Percentiles rank a stretch among this genome's conserved stretches.
Conservation (phyloP, 805 yeast species). For the Wickerhamiella kurtzmanii region DNA sequence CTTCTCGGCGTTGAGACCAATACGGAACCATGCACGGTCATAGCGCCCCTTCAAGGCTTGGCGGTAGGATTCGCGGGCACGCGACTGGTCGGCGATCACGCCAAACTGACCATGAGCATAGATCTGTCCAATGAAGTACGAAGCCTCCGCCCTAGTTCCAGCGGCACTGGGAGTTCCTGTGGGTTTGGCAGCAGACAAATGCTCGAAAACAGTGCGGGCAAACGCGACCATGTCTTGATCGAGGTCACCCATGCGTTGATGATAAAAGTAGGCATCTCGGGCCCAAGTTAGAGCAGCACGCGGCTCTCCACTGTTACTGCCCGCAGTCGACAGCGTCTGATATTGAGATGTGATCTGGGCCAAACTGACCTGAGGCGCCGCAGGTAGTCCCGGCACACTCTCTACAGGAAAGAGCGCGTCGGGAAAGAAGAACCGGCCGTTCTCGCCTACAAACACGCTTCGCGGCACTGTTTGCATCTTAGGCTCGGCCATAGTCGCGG, state of each 20-base stretch:
- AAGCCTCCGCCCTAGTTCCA: slow-evolving; percentile 9
- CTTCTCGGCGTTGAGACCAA: slow-evolving; percentile 22
- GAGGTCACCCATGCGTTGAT: slow-evolving; percentile 3
- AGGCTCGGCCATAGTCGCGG: no score
- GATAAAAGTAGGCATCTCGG: slow-evolving; percentile 15
- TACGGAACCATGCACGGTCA: slow-evolving; percentile 26
- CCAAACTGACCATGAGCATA: slow-evolving; percentile 21
- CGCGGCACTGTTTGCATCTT: not conserved
- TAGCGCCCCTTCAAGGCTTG: slow-evolving; percentile 24
- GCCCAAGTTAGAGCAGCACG: slow-evolving; percentile 21
- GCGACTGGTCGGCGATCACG: slow-evolving; percentile 8
- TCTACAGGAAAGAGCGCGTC: slow-evolving; percentile 23
- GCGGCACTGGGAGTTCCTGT: not conserved
- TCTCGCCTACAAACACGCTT: slow-evolving; percentile 16
- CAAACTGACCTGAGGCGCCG: not conserved
- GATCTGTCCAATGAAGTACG: slow-evolving; percentile 23
- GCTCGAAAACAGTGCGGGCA: not conserved
- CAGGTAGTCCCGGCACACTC: slow-evolving; percentile 4
- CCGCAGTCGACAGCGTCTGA: not conserved
- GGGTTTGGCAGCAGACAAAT: not conserved
- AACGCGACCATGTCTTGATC: not conserved
- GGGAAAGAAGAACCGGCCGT: slow-evolving; percentile 22
- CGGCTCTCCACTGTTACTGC: not conserved
- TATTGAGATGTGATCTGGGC: not conserved
- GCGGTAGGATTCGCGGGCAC: slow-evolving; percentile 21